A percentile compares a stretch with the other conserved stretches of the same genome.
phyloP scores from a whole-genome alignment of 2,329 filamentous ascomycete genomes.

The Diaporthe australafricana region DNA sequence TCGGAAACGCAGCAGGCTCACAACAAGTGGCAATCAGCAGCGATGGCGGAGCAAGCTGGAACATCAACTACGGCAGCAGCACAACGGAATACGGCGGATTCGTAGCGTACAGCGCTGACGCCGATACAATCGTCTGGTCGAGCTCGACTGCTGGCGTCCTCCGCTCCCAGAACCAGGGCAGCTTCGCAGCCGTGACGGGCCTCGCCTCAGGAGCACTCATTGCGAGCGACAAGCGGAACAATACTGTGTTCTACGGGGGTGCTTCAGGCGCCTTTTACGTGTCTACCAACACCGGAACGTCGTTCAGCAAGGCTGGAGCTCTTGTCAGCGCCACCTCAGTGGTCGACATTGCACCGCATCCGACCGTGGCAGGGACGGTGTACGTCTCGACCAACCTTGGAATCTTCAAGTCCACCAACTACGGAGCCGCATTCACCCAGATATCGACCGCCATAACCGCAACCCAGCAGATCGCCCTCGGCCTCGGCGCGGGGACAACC shows the following conservation, averaged over 20 bases:
- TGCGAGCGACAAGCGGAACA: slow-evolving; percentile 65
- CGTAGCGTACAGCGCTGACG: slow-evolving; percentile 63
- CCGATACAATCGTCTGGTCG: slow-evolving; percentile 61
- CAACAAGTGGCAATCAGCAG: slow-evolving; percentile 60
- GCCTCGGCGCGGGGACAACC: slow-evolving; percentile 50
- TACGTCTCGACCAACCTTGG: slow-evolving; percentile 67
- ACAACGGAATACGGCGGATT: slow-evolving; percentile 56
- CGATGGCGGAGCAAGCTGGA: slow-evolving; percentile 64
- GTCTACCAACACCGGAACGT: slow-evolving; percentile 59
- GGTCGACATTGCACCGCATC: slow-evolving; percentile 67
- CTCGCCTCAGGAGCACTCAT: slow-evolving; percentile 60
- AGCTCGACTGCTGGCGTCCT: slow-evolving; percentile 54
- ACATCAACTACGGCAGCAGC: slow-evolving; percentile 58
- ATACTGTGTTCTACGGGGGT: slow-evolving; percentile 64
- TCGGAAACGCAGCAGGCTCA: slow-evolving; percentile 57
- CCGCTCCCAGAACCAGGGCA: slow-evolving; percentile 53
- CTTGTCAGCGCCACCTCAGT: slow-evolving; percentile 57
- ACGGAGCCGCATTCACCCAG: slow-evolving; percentile 58
- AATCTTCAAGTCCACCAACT: slow-evolving; percentile 65
- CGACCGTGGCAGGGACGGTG: slow-evolving; percentile 69
- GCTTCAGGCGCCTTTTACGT: slow-evolving; percentile 61
- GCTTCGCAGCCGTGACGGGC: slow-evolving; percentile 58
- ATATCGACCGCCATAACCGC: slow-evolving; percentile 50
- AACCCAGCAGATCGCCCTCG: slow-evolving; percentile 57
- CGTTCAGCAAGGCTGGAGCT: slow-evolving; percentile 54